Conservation (phyloP, 352 stramenopile species). For the Phytopythium helicoides region DNA sequence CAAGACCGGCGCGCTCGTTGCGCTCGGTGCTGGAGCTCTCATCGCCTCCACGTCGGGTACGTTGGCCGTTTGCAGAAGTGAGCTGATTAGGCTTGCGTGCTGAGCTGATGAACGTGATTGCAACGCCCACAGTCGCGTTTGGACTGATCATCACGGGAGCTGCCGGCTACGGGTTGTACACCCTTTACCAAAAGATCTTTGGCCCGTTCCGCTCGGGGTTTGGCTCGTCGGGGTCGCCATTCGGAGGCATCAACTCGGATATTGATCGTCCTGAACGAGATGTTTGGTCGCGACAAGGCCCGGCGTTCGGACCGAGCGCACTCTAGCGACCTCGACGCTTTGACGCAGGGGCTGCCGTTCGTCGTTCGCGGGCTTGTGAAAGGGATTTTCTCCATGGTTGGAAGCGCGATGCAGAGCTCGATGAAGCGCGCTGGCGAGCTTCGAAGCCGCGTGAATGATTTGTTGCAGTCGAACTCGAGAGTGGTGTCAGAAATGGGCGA, state of each 20-base stretch:
- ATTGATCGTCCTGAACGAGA: conserved; percentile 45
- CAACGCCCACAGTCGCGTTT: conserved; percentile 45
- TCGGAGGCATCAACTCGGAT: conserved; percentile 37
- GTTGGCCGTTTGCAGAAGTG: too few relatives aligned
- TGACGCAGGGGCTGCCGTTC: conserved; percentile 57
- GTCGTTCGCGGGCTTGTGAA: conserved; percentile 62
- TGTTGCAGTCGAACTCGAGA: conserved; percentile 47
- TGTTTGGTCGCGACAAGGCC: conserved; percentile 33
- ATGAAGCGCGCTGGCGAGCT: conserved; percentile 63
- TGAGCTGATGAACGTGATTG: background rate
- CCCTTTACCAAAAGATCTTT: conserved; percentile 64
- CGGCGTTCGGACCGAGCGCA: background rate
- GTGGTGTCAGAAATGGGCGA: conserved; percentile 49
- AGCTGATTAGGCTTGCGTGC: too few relatives aligned
- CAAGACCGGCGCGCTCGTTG: conserved; percentile 63
- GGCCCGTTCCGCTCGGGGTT: conserved; percentile 38
- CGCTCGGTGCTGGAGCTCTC: conserved; percentile 53
- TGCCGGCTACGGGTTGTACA: conserved; percentile 69
- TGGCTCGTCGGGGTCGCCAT: conserved; percentile 27
- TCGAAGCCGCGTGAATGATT: conserved; percentile 45
- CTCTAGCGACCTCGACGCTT: conserved; percentile 38
- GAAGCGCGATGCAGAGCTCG: conserved; percentile 55
- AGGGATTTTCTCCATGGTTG: conserved; percentile 64
- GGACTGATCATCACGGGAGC: conserved; percentile 64
- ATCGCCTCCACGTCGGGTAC: conserved; percentile 64